Base-by-base conservation (phyloP, 345 rosid species). In the Populus ilicifolia region DNA sequence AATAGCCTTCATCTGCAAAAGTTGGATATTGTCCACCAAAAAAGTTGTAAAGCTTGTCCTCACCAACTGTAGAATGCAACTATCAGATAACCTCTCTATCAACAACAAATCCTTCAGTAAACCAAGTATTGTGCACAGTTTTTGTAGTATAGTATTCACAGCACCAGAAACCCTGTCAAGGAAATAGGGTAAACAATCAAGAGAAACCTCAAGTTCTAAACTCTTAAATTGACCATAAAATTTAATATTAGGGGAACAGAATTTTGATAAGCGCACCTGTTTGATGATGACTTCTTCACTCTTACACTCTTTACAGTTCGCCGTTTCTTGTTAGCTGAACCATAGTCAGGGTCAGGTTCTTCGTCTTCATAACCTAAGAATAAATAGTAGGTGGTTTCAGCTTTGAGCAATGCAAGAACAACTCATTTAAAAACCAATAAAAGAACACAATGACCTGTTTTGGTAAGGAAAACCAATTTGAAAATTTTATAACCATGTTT, bases 21-120 rank as follows among this genome's bases (percentile, higher is more conserved):
- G 93, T 82, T 92, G 99, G 75, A 96, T 84, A 84, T 96, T 96
- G 71, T 96, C 99, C 86, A 96, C 99, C 89, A 92, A 81, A 87
- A 94, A 86, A n/a, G 89, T 92, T 6, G 97, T 87, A 76, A 89
- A 84, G 89, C 96, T 83, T 59, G 99, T 96, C 87, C 88, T 96
- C 74, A 92, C 83, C 80, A 96, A 86, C 84, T 96, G 99, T 66
- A 96, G 81, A 82, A 96, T 93, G 89, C 97, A 94, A 86, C 98
- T 91, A 87, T 96, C 99, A 68, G 99, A 96, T 75, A 96, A 83
- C 84, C 84, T 92, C 92, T 96, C 99, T 71, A 91, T 89, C 71
- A 91, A 70, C 74, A 94, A 84, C 80, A 96, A 89, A 84, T 96
- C 99, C 90, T 89, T 92, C 69, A 96, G 91, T 78, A 94, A 88